A percentile compares a stretch with the other conserved stretches of the same genome.
These are phyloP conservation scores for Trichoderma erinaceum DNA, from an alignment of 495 filamentous ascomycete genomes.

Conservation along the genomic window DNA sequence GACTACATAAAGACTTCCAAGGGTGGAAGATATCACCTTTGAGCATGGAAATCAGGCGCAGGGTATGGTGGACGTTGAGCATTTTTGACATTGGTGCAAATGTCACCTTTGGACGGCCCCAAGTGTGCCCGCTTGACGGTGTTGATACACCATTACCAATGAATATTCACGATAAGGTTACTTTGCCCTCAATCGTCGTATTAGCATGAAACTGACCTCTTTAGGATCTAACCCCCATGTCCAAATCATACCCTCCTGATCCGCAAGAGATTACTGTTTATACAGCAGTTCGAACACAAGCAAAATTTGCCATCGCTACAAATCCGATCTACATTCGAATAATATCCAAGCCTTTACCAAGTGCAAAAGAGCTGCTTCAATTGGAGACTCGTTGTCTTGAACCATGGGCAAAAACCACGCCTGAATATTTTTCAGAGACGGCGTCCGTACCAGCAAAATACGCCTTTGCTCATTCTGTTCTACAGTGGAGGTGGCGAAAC, in stretches of 20 bases:
- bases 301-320: slow-evolving; percentile 44
- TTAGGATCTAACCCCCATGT: slow-evolving; percentile 34
- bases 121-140: slow-evolving; percentile 41
- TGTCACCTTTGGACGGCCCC: slow-evolving; percentile 30
- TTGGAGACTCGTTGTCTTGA: slow-evolving; percentile 42
- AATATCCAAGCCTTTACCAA: slow-evolving; percentile 45
- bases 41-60: slow-evolving; percentile 26
- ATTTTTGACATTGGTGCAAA: slow-evolving; percentile 29
- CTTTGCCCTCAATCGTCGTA: not conserved
- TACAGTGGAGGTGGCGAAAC: slow-evolving; percentile 49
- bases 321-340: slow-evolving; percentile 46
- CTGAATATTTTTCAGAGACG: slow-evolving; percentile 40
- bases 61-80: slow-evolving; percentile 33
- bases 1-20: slow-evolving; percentile 36
- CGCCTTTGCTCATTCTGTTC: slow-evolving; percentile 34
- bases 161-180: slow-evolving; percentile 43
- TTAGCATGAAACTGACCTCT: not conserved
- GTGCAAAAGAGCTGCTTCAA: slow-evolving; percentile 41
- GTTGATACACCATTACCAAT: slow-evolving; percentile 41
- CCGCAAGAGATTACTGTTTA: slow-evolving; percentile 43
- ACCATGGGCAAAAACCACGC: slow-evolving; percentile 42
- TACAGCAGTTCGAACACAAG: slow-evolving; percentile 44
- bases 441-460: slow-evolving; percentile 30
- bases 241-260: slow-evolving; percentile 38
- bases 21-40: slow-evolving; percentile 21